Percentiles rank a stretch among this genome's conserved stretches.
Evolutionary conservation across 306 rosid genomes (phyloP).

Genomic region (Glycine soja): DNA sequence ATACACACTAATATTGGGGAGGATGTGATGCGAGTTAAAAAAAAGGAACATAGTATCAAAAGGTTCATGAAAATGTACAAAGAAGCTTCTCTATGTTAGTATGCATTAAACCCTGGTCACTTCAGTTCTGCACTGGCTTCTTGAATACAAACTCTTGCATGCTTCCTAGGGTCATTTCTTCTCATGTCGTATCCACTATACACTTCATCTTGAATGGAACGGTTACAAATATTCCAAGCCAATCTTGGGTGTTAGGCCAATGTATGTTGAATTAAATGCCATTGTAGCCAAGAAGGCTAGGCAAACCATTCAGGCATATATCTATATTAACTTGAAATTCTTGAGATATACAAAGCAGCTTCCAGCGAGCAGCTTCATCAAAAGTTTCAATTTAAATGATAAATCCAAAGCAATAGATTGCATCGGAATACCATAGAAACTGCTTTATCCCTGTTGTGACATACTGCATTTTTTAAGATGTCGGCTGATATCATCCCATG

Average conservation of each 20-base stretch:
- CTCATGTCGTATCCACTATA: conserved; percentile 19
- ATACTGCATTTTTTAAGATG: conserved; percentile 70
- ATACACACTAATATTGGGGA: neutral
- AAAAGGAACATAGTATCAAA: conserved; percentile 13
- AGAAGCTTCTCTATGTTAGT: conserved; percentile 30
- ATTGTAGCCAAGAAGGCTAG: conserved; percentile 23
- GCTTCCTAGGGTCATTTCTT: conserved; percentile 39
- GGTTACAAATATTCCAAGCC: conserved; percentile 28
- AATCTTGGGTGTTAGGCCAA: conserved; percentile 24
- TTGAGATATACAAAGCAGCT: conserved; percentile 36
- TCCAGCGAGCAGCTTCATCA: conserved; percentile 34
- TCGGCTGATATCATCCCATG: conserved; percentile 72
- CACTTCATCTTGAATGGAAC: conserved; percentile 30
- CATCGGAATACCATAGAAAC: conserved; percentile 40
- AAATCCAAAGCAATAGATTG: conserved; percentile 34
- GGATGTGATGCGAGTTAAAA: neutral
- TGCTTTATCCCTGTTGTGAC: conserved; percentile 61
- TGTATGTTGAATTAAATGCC: conserved; percentile 29
- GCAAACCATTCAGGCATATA: conserved; percentile 35
- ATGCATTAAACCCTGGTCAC: conserved; percentile 38
- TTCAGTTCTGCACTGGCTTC: conserved; percentile 28
- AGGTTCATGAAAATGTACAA: neutral
- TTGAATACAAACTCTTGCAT: conserved; percentile 25
- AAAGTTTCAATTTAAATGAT: conserved; percentile 6
- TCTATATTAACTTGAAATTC: conserved; percentile 31